Percentiles rank a stretch among this genome's conserved stretches.
phyloP scores from a whole-genome alignment of 2,329 filamentous ascomycete species.

The Diaporthe velutina region DNA sequence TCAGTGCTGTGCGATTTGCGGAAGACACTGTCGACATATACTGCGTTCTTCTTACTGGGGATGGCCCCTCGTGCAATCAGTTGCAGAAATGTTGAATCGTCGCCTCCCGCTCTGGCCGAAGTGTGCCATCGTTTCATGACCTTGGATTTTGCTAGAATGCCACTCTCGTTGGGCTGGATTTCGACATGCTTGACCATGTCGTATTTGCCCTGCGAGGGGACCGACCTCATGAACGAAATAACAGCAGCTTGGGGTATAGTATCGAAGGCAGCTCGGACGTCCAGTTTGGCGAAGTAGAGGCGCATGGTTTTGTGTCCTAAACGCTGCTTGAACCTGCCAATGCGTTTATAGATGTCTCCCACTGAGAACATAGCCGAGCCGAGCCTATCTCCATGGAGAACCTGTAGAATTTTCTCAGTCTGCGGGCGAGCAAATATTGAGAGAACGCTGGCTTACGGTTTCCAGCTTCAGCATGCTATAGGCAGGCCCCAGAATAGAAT shows the following conservation, averaged over 20 bases:
- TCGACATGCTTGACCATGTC: slow-evolving; percentile 81
- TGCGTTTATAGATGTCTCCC: slow-evolving; percentile 79
- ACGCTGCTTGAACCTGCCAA: slow-evolving; percentile 76
- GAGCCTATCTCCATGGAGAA: slow-evolving; percentile 69
- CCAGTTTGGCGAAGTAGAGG: slow-evolving; percentile 91
- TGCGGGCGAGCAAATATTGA: not conserved
- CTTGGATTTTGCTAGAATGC: slow-evolving; percentile 48
- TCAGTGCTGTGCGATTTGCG: slow-evolving; percentile 68
- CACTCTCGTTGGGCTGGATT: slow-evolving; percentile 64
- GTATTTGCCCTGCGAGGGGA: slow-evolving; percentile 72
- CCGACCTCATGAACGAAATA: slow-evolving; percentile 73
- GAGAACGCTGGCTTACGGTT: slow-evolving; percentile 62
- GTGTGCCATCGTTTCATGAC: slow-evolving; percentile 65
- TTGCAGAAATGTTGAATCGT: slow-evolving; percentile 59
- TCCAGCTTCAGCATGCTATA: slow-evolving; percentile 85
- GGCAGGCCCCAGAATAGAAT: slow-evolving; percentile 73
- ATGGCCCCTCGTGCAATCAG: slow-evolving; percentile 57
- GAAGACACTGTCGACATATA: slow-evolving; percentile 81
- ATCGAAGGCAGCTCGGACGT: slow-evolving; percentile 94
- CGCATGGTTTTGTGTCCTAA: slow-evolving; percentile 55
- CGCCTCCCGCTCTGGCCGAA: slow-evolving; percentile 59
- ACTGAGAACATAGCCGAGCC: slow-evolving; percentile 87
- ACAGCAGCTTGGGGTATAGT: slow-evolving; percentile 89
- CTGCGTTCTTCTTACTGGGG: slow-evolving; percentile 70
- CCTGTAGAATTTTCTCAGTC: slow-evolving; percentile 48